phyloP scores from a whole-genome alignment of 2,329 filamentous ascomycete genomes.

The Pseudogymnoascus sp. region DNA sequence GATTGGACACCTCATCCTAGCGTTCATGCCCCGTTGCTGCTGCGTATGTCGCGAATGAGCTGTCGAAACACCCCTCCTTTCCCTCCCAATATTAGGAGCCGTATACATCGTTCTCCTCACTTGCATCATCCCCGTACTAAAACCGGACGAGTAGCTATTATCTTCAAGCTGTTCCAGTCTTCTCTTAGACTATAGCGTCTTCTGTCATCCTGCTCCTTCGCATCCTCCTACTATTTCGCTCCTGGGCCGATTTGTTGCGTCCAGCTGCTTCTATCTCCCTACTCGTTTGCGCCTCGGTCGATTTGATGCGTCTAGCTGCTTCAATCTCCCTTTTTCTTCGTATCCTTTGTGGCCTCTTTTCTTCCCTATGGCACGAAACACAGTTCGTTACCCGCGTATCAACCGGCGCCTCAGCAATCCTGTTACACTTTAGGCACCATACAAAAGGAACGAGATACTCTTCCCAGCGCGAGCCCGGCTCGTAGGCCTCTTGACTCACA shows the following conservation, averaged over 20 bases:
- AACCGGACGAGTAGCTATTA: neutral
- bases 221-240: neutral
- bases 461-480: neutral
- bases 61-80: neutral
- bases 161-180: neutral
- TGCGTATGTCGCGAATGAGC: neutral
- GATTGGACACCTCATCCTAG: no score
- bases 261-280: neutral
- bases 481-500: neutral
- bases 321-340: neutral
- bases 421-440: neutral
- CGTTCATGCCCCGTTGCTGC: neutral
- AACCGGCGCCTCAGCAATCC: neutral
- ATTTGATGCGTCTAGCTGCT: neutral
- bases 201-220: neutral
- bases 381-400: neutral
- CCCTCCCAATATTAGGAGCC: neutral
- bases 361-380: neutral
- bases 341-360: neutral
- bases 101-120: neutral
- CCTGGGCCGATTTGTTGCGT: neutral
- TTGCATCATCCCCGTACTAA: neutral
- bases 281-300: neutral
- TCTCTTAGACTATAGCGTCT: neutral
- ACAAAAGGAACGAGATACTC: neutral